Evolutionary conservation across 345 rosid species (phyloP).

Genomic region (Euphorbia tirucalli): DNA sequence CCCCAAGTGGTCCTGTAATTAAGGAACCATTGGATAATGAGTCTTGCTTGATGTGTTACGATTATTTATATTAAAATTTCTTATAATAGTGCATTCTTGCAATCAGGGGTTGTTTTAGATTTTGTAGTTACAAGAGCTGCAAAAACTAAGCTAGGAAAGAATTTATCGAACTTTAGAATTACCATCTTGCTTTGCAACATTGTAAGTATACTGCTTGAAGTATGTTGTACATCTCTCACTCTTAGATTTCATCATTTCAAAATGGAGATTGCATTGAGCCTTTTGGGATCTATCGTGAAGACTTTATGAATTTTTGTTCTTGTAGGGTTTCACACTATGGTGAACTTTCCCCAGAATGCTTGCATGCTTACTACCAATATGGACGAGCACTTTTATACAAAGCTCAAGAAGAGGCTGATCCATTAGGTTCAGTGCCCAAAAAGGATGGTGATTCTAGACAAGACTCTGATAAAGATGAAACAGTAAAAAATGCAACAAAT

Average conservation of each 20-base stretch:
- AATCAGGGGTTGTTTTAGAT: background rate
- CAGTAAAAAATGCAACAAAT: slow-evolving; percentile 35
- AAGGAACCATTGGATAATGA: background rate
- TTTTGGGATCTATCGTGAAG: background rate
- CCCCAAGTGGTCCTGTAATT: background rate
- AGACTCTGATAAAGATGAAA: slow-evolving; percentile 44
- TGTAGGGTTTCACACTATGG: slow-evolving; percentile 66
- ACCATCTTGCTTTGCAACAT: background rate
- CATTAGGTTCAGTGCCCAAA: slow-evolving; percentile 67
- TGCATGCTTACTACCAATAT: slow-evolving; percentile 68
- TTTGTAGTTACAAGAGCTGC: background rate
- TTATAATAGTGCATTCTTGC: background rate
- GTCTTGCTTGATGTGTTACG: background rate
- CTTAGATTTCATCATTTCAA: background rate
- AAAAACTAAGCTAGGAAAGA: background rate
- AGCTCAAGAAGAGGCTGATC: slow-evolving; percentile 95
- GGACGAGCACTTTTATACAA: slow-evolving; percentile 77
- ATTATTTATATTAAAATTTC: no score
- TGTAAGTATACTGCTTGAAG: background rate
- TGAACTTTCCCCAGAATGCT: slow-evolving; percentile 70
- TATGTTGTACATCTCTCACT: background rate
- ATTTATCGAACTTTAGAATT: background rate
- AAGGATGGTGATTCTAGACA: slow-evolving; percentile 48
- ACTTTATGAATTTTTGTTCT: slow-evolving; percentile 1
- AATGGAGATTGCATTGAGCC: background rate